A percentile compares a stretch with the other conserved stretches of the same genome.
Conservation (phyloP, 495 filamentous ascomycete species). For the Diplogelasinospora grovesii region DNA sequence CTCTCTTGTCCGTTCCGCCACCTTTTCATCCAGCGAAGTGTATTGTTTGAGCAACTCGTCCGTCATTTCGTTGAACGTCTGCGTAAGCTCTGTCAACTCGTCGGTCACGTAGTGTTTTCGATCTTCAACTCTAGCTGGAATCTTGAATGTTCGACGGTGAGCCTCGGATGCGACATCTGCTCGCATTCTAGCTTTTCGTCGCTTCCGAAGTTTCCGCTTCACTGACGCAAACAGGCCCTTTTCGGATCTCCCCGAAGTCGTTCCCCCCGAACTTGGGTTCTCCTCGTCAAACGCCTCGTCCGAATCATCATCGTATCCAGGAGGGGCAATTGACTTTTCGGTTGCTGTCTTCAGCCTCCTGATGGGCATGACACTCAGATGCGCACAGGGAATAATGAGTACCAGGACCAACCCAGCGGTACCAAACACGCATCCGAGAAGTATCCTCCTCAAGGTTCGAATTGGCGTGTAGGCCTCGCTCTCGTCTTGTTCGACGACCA, state of each 20-base stretch:
- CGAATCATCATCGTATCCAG: constrained; percentile 46
- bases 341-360: constrained; percentile 70
- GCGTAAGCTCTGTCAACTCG: constrained; percentile 79
- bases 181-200: constrained; percentile 18
- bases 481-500: constrained; percentile 70
- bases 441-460: constrained; percentile 60
- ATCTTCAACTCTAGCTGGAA: constrained; percentile 73
- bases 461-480: constrained; percentile 73
- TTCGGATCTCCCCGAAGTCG: constrained; percentile 31
- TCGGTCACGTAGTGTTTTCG: constrained; percentile 71
- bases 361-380: constrained; percentile 74
- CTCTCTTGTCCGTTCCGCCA: constrained; percentile 72
- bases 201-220: constrained; percentile 23
- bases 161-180: constrained; percentile 37
- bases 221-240: constrained; percentile 33
- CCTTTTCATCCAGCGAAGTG: constrained; percentile 72
- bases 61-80: constrained; percentile 89
- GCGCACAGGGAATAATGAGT: constrained; percentile 67
- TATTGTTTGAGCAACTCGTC: constrained; percentile 86
- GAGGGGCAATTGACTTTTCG: constrained; percentile 63
- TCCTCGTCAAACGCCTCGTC: constrained; percentile 36
- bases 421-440: constrained; percentile 78
- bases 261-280: constrained; percentile 31
- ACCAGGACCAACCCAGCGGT: constrained; percentile 64
- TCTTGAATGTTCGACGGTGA: constrained; percentile 60